Conservation (phyloP, 2,329 filamentous ascomycete genomes). For the Penicillium sclerotigenum region DNA sequence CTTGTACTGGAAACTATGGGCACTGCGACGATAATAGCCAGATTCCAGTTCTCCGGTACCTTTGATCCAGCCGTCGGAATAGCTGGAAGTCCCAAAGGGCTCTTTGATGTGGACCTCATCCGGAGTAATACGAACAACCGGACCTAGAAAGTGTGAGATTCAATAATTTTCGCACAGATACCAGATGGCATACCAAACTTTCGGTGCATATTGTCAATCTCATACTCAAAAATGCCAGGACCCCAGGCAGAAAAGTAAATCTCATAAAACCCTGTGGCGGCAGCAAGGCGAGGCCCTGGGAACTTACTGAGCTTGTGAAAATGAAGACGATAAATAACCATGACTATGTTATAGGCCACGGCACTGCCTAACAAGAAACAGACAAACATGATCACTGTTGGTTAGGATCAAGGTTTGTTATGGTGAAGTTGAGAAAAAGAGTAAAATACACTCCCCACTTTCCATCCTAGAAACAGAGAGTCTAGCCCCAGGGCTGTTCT, state of each 20-base stretch:
- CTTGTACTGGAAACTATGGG: slow-evolving; percentile 9
- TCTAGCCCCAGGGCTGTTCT: not conserved
- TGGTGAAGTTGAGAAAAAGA: not conserved
- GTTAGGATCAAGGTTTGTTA: not conserved
- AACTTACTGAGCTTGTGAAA: slow-evolving; percentile 21
- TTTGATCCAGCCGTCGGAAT: slow-evolving; percentile 20
- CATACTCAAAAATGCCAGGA: slow-evolving; percentile 12
- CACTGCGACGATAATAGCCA: not conserved
- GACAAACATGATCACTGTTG: slow-evolving; percentile 11
- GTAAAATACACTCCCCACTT: not conserved
- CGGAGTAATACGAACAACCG: slow-evolving; percentile 23
- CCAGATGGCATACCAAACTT: slow-evolving; percentile 15
- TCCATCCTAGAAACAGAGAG: not conserved
- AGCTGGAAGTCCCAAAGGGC: slow-evolving; percentile 3
- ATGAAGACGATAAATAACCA: slow-evolving; percentile 22
- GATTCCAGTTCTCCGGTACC: slow-evolving; percentile 7
- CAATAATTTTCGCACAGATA: not conserved
- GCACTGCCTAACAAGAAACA: slow-evolving; percentile 22
- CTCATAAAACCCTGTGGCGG: slow-evolving; percentile 23
- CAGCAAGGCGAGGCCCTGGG: slow-evolving; percentile 21
- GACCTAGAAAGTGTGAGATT: slow-evolving; percentile 11
- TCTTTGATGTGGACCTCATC: slow-evolving; percentile 24
- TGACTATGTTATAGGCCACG: slow-evolving; percentile 20
- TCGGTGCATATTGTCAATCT: slow-evolving; percentile 21
- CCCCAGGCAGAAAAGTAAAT: slow-evolving; percentile 20